Evolutionary conservation across 257 asterid species (phyloP), one percentile per base, ranked within the genome.

Genomic region (Verbascum thapsus): DNA sequence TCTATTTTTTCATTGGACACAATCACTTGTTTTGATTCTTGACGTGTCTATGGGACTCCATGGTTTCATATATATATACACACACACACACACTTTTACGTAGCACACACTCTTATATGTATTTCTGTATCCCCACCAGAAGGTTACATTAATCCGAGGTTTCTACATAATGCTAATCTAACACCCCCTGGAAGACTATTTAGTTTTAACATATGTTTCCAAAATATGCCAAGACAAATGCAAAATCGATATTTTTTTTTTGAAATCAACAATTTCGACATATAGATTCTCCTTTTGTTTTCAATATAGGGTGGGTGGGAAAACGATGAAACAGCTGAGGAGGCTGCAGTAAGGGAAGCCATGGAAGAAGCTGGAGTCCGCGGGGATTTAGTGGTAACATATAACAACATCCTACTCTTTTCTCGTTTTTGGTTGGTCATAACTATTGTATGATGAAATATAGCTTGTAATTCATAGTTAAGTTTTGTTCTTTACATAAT

Each of bases 311-410:
- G 98, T 68, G 98, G 98, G 20, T 91, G 98, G 98, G 98, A 91
- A 78, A 91, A 91, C 54, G 98, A 91, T 61, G 98, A 91, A 79
- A 91, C 98, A 15, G 94, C 81, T 63, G 88, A 91, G 77, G 81
- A 91, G 79, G 98, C 96, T 51, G 98, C 98, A 38, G 81, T 76
- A 34, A 86, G 98, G 61, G 98, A 91, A 80, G 98, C 96, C 54
- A 56, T 91, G 68, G 98, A 91, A 70, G 98, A 91, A 76, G 98
- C 32, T 26, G 32, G 32, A 26, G 32, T 26, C 32, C 88, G 85
- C 47, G 98, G 96, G 51, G 83, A 83, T 66, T 77, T 91, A 73
- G 77, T 88, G 88, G 98, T 91, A 74, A 71, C 69, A 43, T 43
- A 43, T 12, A 54, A 19, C 10, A 8, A 32, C 23, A 38, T 19